These are phyloP conservation scores for Pisolithus tinctorius DNA, from an alignment of 768 basidiomycete genomes.

Conservation along the genomic window DNA sequence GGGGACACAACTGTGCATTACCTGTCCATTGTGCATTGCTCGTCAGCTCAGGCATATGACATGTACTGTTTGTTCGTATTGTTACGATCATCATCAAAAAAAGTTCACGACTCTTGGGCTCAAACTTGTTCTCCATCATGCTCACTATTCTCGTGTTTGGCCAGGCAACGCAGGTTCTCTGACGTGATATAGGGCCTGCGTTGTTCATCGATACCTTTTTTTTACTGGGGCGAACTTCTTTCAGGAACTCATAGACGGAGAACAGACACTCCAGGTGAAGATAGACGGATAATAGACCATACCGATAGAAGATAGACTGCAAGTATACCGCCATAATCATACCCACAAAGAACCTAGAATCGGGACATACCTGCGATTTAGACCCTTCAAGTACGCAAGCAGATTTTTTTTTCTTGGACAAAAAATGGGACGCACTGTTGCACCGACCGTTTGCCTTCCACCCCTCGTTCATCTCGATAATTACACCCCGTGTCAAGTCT, in stretches of 20 bases:
- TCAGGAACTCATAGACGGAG: neutral
- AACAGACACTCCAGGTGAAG: constrained; percentile 7
- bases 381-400: neutral
- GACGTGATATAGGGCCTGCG: constrained; percentile 13
- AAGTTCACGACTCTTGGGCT: no score
- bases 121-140: no score
- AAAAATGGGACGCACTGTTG: constrained; percentile 11
- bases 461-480: constrained; percentile 39
- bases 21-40: no score
- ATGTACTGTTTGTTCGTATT: no score
- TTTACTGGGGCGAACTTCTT: constrained; percentile 3
- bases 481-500: constrained; percentile 32
- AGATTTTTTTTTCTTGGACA: neutral
- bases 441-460: constrained; percentile 53
- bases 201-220: constrained; percentile 7
- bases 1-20: no score
- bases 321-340: neutral
- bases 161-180: constrained; percentile 40
- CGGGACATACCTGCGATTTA: neutral
- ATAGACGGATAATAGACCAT: constrained; percentile 10
- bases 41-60: no score
- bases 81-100: no score
- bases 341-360: neutral
- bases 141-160: constrained; percentile 45
- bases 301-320: constrained; percentile 6